phyloP scores from a whole-genome alignment of 805 yeast species.

The Starmera dryadoides region DNA sequence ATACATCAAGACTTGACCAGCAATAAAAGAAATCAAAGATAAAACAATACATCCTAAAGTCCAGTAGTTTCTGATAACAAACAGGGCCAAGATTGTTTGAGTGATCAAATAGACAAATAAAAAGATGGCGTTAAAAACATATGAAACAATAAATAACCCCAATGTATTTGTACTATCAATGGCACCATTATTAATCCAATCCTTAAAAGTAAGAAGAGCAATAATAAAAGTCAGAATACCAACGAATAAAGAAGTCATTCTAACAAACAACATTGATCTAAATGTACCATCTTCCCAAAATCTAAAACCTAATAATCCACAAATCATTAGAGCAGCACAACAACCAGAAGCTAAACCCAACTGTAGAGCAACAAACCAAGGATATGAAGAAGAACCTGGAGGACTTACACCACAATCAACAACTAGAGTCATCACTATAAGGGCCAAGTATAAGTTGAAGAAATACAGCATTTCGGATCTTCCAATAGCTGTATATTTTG shows the following conservation, averaged over 20 bases:
- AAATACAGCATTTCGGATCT: constrained; percentile 77
- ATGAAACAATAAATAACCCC: constrained; percentile 65
- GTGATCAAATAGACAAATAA: constrained; percentile 55
- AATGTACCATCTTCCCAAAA: constrained; percentile 92
- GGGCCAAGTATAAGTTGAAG: constrained; percentile 50
- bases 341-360: constrained; percentile 65
- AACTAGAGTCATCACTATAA: constrained; percentile 59
- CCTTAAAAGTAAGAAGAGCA: constrained; percentile 64
- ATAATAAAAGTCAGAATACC: constrained; percentile 63
- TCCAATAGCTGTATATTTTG: constrained; percentile 93
- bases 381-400: constrained; percentile 67
- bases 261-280: constrained; percentile 49
- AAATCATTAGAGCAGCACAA: constrained; percentile 60
- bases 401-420: constrained; percentile 94
- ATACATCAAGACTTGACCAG: constrained; percentile 74
- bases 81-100: constrained; percentile 60
- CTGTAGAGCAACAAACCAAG: constrained; percentile 80
- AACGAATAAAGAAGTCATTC: constrained; percentile 45
- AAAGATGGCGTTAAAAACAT: constrained; percentile 63
- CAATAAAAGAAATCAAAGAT: constrained; percentile 65
- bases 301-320: constrained; percentile 80
- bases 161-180: constrained; percentile 47
- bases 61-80: constrained; percentile 76
- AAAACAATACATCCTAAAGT: constrained; percentile 78
- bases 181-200: constrained; percentile 41